phyloP scores from a whole-genome alignment of 331 rosid species.

The Quercus tomentella region DNA sequence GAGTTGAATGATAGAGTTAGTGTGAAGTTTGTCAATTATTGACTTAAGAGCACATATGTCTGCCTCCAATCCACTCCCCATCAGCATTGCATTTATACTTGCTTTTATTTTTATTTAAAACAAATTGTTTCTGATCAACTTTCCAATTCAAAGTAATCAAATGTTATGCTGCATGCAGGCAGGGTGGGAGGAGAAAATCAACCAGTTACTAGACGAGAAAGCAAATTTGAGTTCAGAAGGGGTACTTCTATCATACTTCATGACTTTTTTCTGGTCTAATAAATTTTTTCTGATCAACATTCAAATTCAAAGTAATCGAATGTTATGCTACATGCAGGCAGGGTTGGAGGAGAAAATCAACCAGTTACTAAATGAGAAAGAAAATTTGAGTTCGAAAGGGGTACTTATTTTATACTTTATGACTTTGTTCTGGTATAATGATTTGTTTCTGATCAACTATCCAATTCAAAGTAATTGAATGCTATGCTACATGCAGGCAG shows the following conservation, averaged over 20 bases:
- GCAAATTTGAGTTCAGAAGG: conserved; percentile 33
- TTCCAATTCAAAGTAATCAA: conserved; percentile 6
- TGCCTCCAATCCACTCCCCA: background rate
- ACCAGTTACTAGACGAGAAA: conserved; percentile 48
- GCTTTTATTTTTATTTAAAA: background rate
- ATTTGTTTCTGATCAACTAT: background rate
- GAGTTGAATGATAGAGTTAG: background rate
- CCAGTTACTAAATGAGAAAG: conserved; percentile 47
- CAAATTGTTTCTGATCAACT: background rate
- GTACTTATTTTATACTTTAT: conserved; percentile 28
- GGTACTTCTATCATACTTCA: conserved; percentile 32
- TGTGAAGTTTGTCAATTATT: background rate
- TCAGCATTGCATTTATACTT: background rate
- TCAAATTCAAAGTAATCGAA: conserved; percentile 8
- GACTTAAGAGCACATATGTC: background rate
- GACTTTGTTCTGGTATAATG: background rate
- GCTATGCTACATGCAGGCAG: conserved; percentile 43
- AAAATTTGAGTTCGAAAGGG: conserved; percentile 36
- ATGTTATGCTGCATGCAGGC: conserved; percentile 40
- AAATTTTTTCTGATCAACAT: background rate
- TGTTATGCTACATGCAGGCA: conserved; percentile 40
- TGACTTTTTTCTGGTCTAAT: background rate
- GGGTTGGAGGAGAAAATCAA: conserved; percentile 42
- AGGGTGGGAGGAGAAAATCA: conserved; percentile 42
- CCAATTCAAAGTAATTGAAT: conserved; percentile 14